These are phyloP conservation scores for Backusella australiensis DNA, from an alignment of 192 early-diverging fungal species.

Conservation along the genomic window DNA sequence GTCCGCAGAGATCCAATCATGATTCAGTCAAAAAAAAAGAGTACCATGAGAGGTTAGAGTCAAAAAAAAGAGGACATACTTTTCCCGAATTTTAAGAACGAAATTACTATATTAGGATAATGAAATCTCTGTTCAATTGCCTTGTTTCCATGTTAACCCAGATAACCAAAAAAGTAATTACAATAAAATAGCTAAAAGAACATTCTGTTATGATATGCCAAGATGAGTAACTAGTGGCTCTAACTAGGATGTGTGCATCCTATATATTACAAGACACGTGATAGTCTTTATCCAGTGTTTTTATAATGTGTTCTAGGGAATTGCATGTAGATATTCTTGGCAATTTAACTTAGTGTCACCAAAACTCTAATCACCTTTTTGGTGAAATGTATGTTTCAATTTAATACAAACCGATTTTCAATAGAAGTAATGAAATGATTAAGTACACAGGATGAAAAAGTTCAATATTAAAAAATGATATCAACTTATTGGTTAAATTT, in stretches of 20 bases:
- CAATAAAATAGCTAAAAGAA: background rate
- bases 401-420: background rate
- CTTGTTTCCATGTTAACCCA: background rate
- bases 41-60: background rate
- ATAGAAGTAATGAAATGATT: background rate
- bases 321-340: background rate
- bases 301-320: background rate
- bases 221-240: background rate
- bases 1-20: background rate
- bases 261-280: background rate
- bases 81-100: background rate
- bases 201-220: background rate
- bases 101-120: background rate
- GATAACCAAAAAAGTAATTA: background rate
- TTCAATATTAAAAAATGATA: background rate
- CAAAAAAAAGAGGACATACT: background rate
- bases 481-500: background rate
- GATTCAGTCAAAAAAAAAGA: background rate
- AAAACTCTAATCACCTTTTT: background rate
- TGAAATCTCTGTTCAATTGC: background rate
- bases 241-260: background rate
- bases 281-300: background rate
- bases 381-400: background rate
- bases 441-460: background rate
- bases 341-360: constrained; percentile 4